These are phyloP conservation scores for Aspergillus ibericus DNA, from an alignment of 2,329 filamentous ascomycete genomes.

Conservation along the genomic window DNA sequence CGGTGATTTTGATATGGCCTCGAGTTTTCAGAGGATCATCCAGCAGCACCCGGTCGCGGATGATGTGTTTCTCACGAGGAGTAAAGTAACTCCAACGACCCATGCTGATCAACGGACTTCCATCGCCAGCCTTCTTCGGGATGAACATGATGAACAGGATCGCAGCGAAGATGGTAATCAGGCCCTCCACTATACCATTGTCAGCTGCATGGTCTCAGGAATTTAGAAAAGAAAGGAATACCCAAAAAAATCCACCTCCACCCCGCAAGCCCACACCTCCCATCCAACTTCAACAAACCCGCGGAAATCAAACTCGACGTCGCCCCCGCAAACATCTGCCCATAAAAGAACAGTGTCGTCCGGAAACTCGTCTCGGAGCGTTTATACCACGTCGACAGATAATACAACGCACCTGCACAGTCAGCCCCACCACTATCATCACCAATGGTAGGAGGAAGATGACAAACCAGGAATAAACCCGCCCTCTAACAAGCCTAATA, in stretches of 20 bases:
- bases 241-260: slow-evolving; percentile 59
- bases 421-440: not conserved
- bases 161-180: slow-evolving; percentile 50
- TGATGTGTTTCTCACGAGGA: slow-evolving; percentile 45
- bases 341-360: slow-evolving; percentile 58
- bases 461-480: slow-evolving; percentile 55
- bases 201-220: too few relatives aligned
- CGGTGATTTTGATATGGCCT: slow-evolving; percentile 39
- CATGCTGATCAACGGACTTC: slow-evolving; percentile 35
- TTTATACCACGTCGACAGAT: slow-evolving; percentile 58
- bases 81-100: slow-evolving; percentile 46
- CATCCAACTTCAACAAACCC: slow-evolving; percentile 51
- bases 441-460: too few relatives aligned
- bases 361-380: slow-evolving; percentile 54
- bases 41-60: slow-evolving; percentile 42
- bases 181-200: slow-evolving; percentile 56
- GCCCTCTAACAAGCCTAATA: slow-evolving; percentile 56
- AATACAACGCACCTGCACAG: slow-evolving; percentile 33
- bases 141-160: slow-evolving; percentile 44
- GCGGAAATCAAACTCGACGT: slow-evolving; percentile 41
- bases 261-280: slow-evolving; percentile 50
- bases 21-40: slow-evolving; percentile 46
- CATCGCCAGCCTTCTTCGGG: slow-evolving; percentile 39
- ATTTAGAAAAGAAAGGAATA: slow-evolving; percentile 13
- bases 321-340: slow-evolving; percentile 54